Evolutionary conservation across 805 yeast species (phyloP).

Genomic region (Candida bentonensis): DNA sequence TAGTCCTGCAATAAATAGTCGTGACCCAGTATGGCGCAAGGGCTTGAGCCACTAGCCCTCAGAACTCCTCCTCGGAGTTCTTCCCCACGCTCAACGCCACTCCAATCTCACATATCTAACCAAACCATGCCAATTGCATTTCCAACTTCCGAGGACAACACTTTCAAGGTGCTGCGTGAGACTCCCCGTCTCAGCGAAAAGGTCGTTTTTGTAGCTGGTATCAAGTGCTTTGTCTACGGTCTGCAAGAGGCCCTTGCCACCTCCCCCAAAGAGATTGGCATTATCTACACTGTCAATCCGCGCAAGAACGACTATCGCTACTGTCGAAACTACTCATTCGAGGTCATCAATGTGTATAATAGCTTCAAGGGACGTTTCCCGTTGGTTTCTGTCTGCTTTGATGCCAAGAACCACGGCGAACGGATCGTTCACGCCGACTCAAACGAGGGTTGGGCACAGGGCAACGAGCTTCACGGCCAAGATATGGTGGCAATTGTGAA

Average conservation of each 20-base stretch:
- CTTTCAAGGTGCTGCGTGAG: neutral
- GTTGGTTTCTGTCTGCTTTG: slow-evolving; percentile 36
- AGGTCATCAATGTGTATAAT: slow-evolving; percentile 6
- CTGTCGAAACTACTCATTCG: slow-evolving; percentile 27
- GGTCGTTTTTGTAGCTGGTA: slow-evolving; percentile 28
- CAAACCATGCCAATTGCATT: too few relatives aligned
- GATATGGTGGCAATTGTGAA: slow-evolving; percentile 38
- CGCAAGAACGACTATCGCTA: slow-evolving; percentile 27
- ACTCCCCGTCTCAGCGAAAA: neutral
- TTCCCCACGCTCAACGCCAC: too few relatives aligned
- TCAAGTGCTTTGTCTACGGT: slow-evolving; percentile 31
- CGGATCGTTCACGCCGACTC: slow-evolving; percentile 24
- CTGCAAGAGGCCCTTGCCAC: slow-evolving; percentile 18
- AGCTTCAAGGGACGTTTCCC: slow-evolving; percentile 10
- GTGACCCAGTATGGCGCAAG: too few relatives aligned
- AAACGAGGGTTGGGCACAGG: slow-evolving; percentile 33
- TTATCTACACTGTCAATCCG: slow-evolving; percentile 28
- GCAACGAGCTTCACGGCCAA: slow-evolving; percentile 35
- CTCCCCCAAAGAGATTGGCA: slow-evolving; percentile 8
- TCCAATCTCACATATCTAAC: too few relatives aligned
- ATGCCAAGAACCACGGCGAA: slow-evolving; percentile 42
- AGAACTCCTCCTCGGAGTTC: too few relatives aligned
- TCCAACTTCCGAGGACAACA: neutral
- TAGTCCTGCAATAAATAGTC: too few relatives aligned
- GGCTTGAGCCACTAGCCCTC: too few relatives aligned